Percentiles rank a stretch among this genome's conserved stretches.
Conservation (phyloP, 2,329 filamentous ascomycete genomes). For the Calonectria pauciramosa region DNA sequence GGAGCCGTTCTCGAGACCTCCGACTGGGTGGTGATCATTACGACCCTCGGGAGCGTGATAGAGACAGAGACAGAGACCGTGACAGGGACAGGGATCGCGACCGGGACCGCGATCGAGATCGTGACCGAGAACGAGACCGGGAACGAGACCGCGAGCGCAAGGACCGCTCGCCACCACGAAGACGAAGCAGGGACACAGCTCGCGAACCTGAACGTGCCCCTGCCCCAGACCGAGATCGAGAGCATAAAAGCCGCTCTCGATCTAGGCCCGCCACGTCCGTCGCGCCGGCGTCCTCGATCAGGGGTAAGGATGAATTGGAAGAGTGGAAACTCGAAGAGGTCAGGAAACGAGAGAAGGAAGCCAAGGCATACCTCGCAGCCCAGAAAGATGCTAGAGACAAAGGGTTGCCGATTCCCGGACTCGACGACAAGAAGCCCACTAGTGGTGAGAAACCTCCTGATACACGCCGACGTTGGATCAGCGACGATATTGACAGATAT, state of each 20-base stretch:
- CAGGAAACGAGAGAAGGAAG: slow-evolving; percentile 73
- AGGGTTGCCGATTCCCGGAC: slow-evolving; percentile 69
- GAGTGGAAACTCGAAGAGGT: slow-evolving; percentile 73
- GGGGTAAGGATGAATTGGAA: slow-evolving; percentile 65
- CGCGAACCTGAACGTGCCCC: slow-evolving; percentile 42
- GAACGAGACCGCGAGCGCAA: slow-evolving; percentile 48
- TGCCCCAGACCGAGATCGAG: slow-evolving; percentile 45
- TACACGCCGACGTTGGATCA: slow-evolving; percentile 47
- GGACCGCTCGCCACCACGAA: slow-evolving; percentile 42
- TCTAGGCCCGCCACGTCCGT: slow-evolving; percentile 54
- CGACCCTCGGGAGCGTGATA: slow-evolving; percentile 51
- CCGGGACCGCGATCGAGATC: slow-evolving; percentile 22
- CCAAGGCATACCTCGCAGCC: slow-evolving; percentile 74
- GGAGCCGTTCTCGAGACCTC: slow-evolving; percentile 47
- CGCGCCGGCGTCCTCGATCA: slow-evolving; percentile 54
- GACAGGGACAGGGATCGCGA: slow-evolving; percentile 34
- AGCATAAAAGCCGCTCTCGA: slow-evolving; percentile 61
- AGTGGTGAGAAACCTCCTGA: slow-evolving; percentile 61
- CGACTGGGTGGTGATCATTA: slow-evolving; percentile 48
- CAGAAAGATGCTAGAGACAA: slow-evolving; percentile 73
- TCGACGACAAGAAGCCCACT: slow-evolving; percentile 65
- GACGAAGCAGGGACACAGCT: slow-evolving; percentile 48
- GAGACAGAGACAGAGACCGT: slow-evolving; percentile 44
- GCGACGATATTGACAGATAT: slow-evolving; percentile 59
- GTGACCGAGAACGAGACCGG: slow-evolving; percentile 35